A percentile compares a stretch with the other conserved stretches of the same genome.
Conservation (phyloP, 257 asterid genomes). For the Pogostemon cablin region DNA sequence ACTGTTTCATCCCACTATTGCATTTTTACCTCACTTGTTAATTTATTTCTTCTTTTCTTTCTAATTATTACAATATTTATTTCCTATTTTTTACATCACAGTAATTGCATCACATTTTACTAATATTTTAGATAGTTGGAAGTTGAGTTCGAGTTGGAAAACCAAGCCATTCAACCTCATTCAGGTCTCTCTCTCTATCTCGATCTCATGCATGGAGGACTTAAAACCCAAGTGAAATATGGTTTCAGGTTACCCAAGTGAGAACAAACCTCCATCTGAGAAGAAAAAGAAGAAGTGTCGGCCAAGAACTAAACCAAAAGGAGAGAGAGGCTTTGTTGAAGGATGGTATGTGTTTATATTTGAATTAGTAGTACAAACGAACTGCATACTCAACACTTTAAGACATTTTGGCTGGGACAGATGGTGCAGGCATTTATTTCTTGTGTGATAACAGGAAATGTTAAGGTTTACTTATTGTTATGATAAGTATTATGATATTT, state of each 20-base stretch:
- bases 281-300: slow-evolving; percentile 53
- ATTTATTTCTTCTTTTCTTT: too few species aligned
- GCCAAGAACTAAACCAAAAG: slow-evolving; percentile 62
- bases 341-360: slow-evolving; percentile 57
- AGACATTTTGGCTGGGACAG: slow-evolving; percentile 56
- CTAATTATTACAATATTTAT: too few species aligned
- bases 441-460: slow-evolving; percentile 92
- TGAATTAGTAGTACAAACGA: too few species aligned
- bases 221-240: not conserved
- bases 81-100: too few species aligned
- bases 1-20: too few species aligned
- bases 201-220: not conserved
- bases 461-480: slow-evolving; percentile 60
- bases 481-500: slow-evolving; percentile 19
- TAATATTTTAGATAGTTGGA: slow-evolving; percentile 9
- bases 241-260: slow-evolving; percentile 58
- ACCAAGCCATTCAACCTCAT: slow-evolving; percentile 49
- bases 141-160: slow-evolving; percentile 57
- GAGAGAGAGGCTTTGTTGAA: slow-evolving; percentile 70
- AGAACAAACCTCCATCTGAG: slow-evolving; percentile 38
- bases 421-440: slow-evolving; percentile 95
- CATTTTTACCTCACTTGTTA: too few species aligned
- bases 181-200: slow-evolving; percentile 41
- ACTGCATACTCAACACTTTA: too few species aligned
- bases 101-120: too few species aligned